phyloP scores from a whole-genome alignment of 1,284 basidiomycete species.

The Microbotryum silenes-acaulis region DNA sequence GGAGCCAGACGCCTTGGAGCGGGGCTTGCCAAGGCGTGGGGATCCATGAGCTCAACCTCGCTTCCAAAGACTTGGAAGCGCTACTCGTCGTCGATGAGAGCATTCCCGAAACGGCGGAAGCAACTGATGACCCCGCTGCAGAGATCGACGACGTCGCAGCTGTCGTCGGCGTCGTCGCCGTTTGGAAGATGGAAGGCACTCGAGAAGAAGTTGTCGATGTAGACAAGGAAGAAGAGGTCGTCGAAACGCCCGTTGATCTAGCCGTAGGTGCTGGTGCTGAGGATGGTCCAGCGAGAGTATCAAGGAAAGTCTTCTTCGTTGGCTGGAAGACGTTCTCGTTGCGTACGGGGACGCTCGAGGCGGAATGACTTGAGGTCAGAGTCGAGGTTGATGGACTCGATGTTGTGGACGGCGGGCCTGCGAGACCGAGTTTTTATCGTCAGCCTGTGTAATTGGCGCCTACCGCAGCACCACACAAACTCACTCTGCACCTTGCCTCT shows the following conservation, averaged over 20 bases:
- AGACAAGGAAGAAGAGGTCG: slow-evolving; percentile 12
- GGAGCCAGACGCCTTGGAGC: too few relatives aligned
- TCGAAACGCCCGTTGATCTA: slow-evolving; percentile 13
- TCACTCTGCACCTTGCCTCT: slow-evolving; percentile 12
- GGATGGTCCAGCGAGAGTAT: slow-evolving; percentile 5
- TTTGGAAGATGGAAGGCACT: slow-evolving; percentile 32
- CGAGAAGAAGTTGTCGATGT: slow-evolving; percentile 12
- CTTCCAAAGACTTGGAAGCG: slow-evolving; percentile 13
- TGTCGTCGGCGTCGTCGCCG: neutral
- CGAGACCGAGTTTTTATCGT: neutral
- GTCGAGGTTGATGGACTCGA: neutral
- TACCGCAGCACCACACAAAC: neutral
- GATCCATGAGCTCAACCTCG: slow-evolving; percentile 14
- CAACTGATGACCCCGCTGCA: too few relatives aligned
- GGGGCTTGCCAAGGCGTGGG: slow-evolving; percentile 9
- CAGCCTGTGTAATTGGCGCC: too few relatives aligned
- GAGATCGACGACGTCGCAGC: neutral
- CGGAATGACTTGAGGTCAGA: neutral
- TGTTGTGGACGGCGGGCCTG: neutral
- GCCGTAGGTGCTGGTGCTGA: neutral
- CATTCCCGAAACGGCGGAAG: neutral
- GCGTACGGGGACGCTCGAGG: slow-evolving; percentile 3
- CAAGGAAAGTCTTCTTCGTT: slow-evolving; percentile 21
- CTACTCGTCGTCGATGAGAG: slow-evolving; percentile 2
- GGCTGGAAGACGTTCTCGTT: slow-evolving; percentile 30